phyloP scores from a whole-genome alignment of 2,329 filamentous ascomycete genomes.

The Hymenoscyphus albidus region DNA sequence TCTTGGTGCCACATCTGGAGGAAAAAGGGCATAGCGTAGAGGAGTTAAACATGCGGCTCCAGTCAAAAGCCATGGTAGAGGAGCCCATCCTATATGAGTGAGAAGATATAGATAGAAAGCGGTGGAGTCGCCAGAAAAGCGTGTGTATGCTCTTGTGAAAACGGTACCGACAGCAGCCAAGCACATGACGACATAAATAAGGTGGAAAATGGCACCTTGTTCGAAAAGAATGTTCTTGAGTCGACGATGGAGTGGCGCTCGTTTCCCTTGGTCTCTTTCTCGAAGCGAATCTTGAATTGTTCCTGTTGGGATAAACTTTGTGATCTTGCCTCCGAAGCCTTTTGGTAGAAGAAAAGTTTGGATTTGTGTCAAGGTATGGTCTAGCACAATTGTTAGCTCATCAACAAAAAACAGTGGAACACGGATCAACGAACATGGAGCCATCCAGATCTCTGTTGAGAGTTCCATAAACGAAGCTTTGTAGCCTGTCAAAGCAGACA shows the following conservation, averaged over 20 bases:
- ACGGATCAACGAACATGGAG: constrained; percentile 36
- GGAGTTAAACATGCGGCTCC: constrained; percentile 44
- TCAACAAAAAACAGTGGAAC: too few relatives aligned
- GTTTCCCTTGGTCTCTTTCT: constrained; percentile 51
- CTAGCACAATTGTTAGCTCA: constrained; percentile 27
- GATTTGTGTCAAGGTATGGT: constrained; percentile 54
- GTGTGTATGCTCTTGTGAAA: constrained; percentile 29
- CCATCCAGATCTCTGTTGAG: constrained; percentile 60
- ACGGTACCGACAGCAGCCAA: constrained; percentile 33
- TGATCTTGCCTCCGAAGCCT: constrained; percentile 56
- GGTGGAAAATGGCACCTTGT: constrained; percentile 53
- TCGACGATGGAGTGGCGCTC: constrained; percentile 50
- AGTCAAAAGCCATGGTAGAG: constrained; percentile 45
- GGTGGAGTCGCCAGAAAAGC: constrained; percentile 39
- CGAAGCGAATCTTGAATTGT: constrained; percentile 53
- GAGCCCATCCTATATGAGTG: constrained; percentile 60
- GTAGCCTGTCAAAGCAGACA: constrained; percentile 55
- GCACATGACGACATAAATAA: constrained; percentile 37
- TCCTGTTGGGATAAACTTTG: constrained; percentile 59
- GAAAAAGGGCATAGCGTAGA: constrained; percentile 57
- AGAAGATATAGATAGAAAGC: constrained; percentile 42
- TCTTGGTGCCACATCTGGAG: constrained; percentile 54
- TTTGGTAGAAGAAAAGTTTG: constrained; percentile 54
- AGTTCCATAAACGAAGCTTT: constrained; percentile 57
- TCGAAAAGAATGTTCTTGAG: constrained; percentile 52